Evolutionary conservation across 2,329 filamentous ascomycete genomes (phyloP).

Genomic region (Diaporthe sp.): DNA sequence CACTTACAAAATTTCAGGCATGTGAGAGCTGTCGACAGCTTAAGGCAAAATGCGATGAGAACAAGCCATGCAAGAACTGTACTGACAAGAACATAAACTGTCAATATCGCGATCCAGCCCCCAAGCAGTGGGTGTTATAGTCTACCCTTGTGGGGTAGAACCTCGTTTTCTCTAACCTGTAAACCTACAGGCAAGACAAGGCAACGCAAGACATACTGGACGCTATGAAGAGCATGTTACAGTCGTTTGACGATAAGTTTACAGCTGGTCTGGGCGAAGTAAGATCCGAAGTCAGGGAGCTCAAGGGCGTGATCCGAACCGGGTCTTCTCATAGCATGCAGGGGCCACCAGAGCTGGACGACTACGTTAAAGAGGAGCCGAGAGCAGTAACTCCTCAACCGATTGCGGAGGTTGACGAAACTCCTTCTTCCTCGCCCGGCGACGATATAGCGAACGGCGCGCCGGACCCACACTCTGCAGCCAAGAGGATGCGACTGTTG

Average conservation of each 20-base stretch:
- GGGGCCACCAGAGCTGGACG: neutral
- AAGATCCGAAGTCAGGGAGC: constrained; percentile 36
- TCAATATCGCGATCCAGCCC: constrained; percentile 90
- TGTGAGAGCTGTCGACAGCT: constrained; percentile 90
- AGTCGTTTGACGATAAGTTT: constrained; percentile 34
- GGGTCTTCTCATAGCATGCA: constrained; percentile 24
- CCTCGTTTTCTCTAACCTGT: neutral
- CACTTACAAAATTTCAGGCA: constrained; percentile 64
- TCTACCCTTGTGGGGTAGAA: neutral
- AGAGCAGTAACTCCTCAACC: constrained; percentile 25
- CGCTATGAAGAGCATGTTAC: constrained; percentile 54
- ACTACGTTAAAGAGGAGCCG: constrained; percentile 1
- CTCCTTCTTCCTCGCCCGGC: constrained; percentile 21
- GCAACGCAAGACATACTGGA: constrained; percentile 70
- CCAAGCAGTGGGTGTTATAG: constrained; percentile 82
- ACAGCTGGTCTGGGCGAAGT: constrained; percentile 49
- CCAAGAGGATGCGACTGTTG: constrained; percentile 46
- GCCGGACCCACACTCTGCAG: constrained; percentile 34
- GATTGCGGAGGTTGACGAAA: constrained; percentile 21
- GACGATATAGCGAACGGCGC: constrained; percentile 21
- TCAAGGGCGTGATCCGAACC: constrained; percentile 16
- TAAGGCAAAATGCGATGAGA: constrained; percentile 93
- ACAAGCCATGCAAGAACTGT: constrained; percentile 85
- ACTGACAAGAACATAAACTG: constrained; percentile 86
- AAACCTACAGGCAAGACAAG: constrained; percentile 63